Percentiles rank a stretch among this genome's conserved stretches.
Evolutionary conservation across 208 protist genomes (phyloP).

Genomic region (Leishmania braziliensis): DNA sequence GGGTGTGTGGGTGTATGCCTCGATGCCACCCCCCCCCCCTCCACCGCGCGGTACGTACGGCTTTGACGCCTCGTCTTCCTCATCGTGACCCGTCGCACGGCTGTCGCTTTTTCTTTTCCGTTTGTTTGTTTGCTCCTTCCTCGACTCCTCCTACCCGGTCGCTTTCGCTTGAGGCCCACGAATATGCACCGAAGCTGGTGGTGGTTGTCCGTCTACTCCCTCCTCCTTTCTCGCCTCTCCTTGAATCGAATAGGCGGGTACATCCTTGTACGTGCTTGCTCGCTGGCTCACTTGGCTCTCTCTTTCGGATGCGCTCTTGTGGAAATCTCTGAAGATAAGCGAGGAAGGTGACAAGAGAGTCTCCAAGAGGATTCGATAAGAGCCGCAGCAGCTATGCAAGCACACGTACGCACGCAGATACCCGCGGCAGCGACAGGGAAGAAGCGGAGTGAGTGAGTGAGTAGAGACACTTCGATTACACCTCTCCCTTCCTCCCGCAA

Average conservation of each 20-base stretch:
- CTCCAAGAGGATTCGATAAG: background rate
- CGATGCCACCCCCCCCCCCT: background rate
- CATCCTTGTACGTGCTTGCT: background rate
- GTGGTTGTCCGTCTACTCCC: background rate
- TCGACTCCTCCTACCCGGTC: background rate
- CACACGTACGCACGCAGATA: background rate
- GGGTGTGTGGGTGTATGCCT: background rate
- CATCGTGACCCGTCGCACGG: background rate
- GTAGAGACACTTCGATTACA: background rate
- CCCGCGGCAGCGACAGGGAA: background rate
- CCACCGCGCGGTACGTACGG: background rate
- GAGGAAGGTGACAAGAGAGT: background rate
- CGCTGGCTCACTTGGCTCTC: background rate
- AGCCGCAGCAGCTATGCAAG: background rate
- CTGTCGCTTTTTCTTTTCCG: background rate
- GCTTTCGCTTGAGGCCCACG: constrained; percentile 16
- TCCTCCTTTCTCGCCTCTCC: background rate
- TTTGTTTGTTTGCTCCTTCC: background rate
- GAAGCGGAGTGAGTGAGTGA: background rate
- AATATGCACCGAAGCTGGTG: constrained; percentile 8
- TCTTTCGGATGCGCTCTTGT: background rate
- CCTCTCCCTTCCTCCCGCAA: background rate
- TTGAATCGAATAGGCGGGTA: background rate
- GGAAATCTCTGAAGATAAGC: background rate
- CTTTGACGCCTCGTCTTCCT: background rate